A percentile compares a stretch with the other conserved stretches of the same genome.
Evolutionary conservation across 208 protist species (phyloP).

Genomic region (Tritrichomonas foetus): DNA sequence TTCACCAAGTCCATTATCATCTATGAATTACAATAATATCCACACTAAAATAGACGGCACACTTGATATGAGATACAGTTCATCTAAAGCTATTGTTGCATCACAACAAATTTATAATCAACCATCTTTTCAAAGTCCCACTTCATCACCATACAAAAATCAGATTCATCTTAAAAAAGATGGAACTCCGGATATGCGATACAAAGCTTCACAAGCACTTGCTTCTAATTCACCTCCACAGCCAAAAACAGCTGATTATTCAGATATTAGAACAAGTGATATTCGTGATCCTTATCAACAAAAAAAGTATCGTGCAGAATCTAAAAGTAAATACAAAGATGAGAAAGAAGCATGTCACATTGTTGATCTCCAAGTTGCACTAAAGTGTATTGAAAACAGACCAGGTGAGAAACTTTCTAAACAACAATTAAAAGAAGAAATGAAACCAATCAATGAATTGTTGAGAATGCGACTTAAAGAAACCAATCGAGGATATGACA

Average conservation of each 20-base stretch:
- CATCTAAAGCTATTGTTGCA: neutral
- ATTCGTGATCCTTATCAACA: neutral
- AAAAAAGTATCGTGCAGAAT: neutral
- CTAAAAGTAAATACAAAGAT: neutral
- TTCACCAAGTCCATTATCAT: too few species aligned
- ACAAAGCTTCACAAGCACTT: neutral
- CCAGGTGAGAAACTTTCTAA: neutral
- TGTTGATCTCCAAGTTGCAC: neutral
- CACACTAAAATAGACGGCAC: neutral
- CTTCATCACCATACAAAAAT: too few species aligned
- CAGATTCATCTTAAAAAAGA: neutral
- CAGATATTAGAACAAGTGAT: neutral
- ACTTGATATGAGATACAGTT: neutral
- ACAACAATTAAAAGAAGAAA: neutral
- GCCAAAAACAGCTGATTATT: too few species aligned
- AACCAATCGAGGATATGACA: neutral
- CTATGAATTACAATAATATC: too few species aligned
- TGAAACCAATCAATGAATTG: neutral
- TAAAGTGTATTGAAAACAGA: neutral
- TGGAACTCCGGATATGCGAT: neutral
- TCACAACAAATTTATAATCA: too few species aligned
- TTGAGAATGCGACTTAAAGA: neutral
- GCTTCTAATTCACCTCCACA: neutral
- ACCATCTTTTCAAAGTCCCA: too few species aligned
- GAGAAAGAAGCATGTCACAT: neutral